Evolutionary conservation across 805 yeast genomes (phyloP).

Genomic region (Jamesozyma rosinii): DNA sequence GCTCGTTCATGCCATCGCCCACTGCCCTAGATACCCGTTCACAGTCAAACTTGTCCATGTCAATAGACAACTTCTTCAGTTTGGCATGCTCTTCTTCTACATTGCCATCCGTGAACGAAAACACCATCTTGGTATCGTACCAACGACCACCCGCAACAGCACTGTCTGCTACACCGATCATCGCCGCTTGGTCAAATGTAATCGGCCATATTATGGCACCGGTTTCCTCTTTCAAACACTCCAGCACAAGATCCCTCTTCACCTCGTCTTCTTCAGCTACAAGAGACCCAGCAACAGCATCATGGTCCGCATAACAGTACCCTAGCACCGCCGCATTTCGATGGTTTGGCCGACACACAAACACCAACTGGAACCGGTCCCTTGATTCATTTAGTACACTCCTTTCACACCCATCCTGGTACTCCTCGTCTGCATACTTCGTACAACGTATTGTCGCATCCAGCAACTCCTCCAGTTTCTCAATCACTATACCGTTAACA

Average conservation of each 20-base stretch:
- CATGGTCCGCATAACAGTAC: neutral
- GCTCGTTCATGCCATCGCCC: neutral
- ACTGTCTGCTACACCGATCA: slow-evolving; percentile 22
- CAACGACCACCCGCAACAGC: slow-evolving; percentile 5
- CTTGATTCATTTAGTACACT: neutral
- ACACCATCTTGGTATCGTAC: slow-evolving; percentile 25
- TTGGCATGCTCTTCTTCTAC: neutral
- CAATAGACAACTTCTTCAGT: slow-evolving; percentile 13
- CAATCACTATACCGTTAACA: slow-evolving; percentile 1
- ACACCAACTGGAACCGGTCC: neutral
- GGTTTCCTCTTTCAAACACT: slow-evolving; percentile 24
- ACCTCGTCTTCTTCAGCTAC: no score
- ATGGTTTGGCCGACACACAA: neutral
- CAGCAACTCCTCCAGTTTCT: slow-evolving; percentile 6
- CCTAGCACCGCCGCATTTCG: neutral
- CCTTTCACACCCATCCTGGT: neutral
- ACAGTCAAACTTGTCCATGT: slow-evolving; percentile 21
- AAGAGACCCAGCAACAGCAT: neutral
- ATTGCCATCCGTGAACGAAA: neutral
- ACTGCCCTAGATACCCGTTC: slow-evolving; percentile 9
- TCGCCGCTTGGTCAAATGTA: slow-evolving; percentile 16
- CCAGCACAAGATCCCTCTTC: slow-evolving; percentile 4
- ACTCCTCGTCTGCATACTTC: neutral
- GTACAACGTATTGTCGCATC: neutral
- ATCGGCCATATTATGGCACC: slow-evolving; percentile 23